Base-by-base conservation (phyloP, 2,329 filamentous ascomycete species). In the Emmonsia crescens region DNA sequence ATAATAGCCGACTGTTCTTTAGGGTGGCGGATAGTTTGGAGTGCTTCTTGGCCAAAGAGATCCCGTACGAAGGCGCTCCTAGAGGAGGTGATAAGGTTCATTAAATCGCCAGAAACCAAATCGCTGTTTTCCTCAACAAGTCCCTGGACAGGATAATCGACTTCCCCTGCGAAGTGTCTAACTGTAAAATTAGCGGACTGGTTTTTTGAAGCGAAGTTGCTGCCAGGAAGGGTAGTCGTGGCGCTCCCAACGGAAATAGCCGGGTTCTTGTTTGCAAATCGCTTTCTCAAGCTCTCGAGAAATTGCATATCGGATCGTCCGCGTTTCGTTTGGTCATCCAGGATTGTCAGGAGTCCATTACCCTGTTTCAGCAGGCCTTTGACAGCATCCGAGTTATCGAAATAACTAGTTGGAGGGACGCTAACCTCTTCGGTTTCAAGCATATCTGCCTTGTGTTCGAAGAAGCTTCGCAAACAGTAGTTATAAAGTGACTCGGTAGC, bases 101-200 rank as follows among this genome's bases (percentile, higher is more conserved):
- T 91, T 68, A 99, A 79, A 74, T 99, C 94, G 31, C 91, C 93
- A 3, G 92, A 96, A 65, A 99, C 94, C 64, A 96, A 85, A 73
- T 99, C 94, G 60, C 92, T 91, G 67, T 99, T 99, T 76, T 96
- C 92, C 74, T 99, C 94, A 2, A 97, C 83, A 27, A 99, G 79
- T 5, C 90, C 90, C 68, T 88, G 87, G 64, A 95, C 83, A 1
- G 90, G 87, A 71, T 99, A 99, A 64, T 99, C 94, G 5, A 99
- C 90, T 72, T 97, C 94, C 58, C 94, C 94, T 46, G 93, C 93
- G 74, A 95, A 99, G 75, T 99, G 94, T 74, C 89, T 91, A 61
- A 99, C 86, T 0, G 91, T 92, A 76, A 99, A 99, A 10, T 84
- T 83, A 5, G 91, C 88, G 0, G 89, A 82, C 0, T 84, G 82